phyloP scores from a whole-genome alignment of 495 filamentous ascomycete species.

The Podospora pseudocomata region DNA sequence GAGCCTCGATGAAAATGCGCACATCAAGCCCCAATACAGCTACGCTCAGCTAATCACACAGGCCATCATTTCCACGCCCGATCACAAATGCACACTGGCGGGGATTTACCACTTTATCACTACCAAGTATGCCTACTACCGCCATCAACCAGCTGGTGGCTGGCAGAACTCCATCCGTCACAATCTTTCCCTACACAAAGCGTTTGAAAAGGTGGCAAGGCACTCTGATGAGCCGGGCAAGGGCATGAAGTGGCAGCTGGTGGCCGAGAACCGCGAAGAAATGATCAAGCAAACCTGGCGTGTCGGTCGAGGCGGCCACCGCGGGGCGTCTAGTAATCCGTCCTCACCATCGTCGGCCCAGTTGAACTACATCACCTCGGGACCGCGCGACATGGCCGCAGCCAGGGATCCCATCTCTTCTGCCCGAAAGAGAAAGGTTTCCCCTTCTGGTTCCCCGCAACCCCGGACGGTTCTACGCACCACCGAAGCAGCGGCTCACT shows the following conservation, averaged over 20 bases:
- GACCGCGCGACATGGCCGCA: constrained; percentile 44
- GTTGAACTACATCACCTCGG: constrained; percentile 48
- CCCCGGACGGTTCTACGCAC: constrained; percentile 39
- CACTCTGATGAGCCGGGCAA: constrained; percentile 94
- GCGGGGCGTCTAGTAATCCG: constrained; percentile 52
- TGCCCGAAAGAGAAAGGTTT: constrained; percentile 49
- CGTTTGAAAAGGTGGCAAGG: constrained; percentile 86
- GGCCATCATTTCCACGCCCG: constrained; percentile 78
- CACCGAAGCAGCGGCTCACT: constrained; percentile 36
- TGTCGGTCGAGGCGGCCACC: constrained; percentile 54
- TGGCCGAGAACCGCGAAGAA: constrained; percentile 73
- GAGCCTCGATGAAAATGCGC: constrained; percentile 72
- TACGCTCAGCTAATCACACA: constrained; percentile 98
- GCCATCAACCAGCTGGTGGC: constrained; percentile 65
- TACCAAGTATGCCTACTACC: constrained; percentile 84
- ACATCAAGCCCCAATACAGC: constrained; percentile 91
- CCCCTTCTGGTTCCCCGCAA: constrained; percentile 47
- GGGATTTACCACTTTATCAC: constrained; percentile 92
- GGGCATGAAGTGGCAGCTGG: constrained; percentile 97
- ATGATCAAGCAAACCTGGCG: constrained; percentile 49
- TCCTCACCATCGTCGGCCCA: constrained; percentile 50
- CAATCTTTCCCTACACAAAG: constrained; percentile 89
- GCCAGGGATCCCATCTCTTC: constrained; percentile 35
- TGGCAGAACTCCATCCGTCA: constrained; percentile 99
- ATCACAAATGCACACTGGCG: constrained; percentile 80